Base-by-base conservation (phyloP, 306 rosid genomes). In the Oxytropis ochrocephala region DNA sequence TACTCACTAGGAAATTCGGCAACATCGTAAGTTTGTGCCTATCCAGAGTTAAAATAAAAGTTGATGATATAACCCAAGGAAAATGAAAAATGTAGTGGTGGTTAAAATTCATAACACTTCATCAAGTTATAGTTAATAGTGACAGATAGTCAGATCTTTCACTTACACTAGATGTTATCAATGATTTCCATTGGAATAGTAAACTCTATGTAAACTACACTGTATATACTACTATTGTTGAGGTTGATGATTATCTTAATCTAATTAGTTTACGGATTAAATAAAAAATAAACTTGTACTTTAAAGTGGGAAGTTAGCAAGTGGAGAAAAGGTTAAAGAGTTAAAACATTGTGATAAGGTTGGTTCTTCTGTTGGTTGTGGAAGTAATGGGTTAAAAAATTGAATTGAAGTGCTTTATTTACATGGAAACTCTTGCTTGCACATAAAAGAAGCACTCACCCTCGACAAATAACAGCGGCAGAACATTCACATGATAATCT, bases 391-490 rank as follows among this genome's bases (percentile, higher is more conserved):
- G 44, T n/a, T 49, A 50, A 66, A 73, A 58, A 65, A 42, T 51
- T 1, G 30, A 21, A 39, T 17, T 54, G 66, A n/a, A n/a, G n/a
- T n/a, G n/a, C n/a, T n/a, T n/a, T n/a, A 67, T 77, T 63, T 29
- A 13, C 7, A 71, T 55, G 70, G 46, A 78, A 78, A 16, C 64
- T 49, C 57, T 75, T 39, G 75, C 54, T 38, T 53, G 65, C 65
- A 29, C 7, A 44, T 41, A 16, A 63, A 47, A 60, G 74, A 30
- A 50, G 41, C 46, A 46, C 56, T 67, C 58, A 1, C 43, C 11
- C 27, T 53, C 42, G 13, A 47, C 61, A 67, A 75, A 56, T 59
- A 29, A 12, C 36, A 27, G 14, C 11, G 8, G 11, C 52, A 67
- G 67, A 57, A 59, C 49, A 57, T 76, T 61, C 57, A 52, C 49